Evolutionary conservation across 495 filamentous ascomycete genomes (phyloP).

Genomic region (Usnea hakonensis): DNA sequence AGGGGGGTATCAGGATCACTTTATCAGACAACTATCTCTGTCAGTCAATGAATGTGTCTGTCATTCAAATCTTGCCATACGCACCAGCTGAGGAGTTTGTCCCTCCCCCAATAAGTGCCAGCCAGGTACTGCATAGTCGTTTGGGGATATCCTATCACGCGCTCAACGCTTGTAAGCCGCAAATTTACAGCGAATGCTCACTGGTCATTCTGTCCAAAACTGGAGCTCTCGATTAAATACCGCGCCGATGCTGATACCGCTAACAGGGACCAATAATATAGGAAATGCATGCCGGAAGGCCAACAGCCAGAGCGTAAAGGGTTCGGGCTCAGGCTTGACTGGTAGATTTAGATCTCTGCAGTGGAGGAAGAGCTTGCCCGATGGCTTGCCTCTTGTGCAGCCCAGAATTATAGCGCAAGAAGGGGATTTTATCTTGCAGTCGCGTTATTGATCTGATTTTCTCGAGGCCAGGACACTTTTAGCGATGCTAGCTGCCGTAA

Average conservation of each 20-base stretch:
- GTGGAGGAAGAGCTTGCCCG: too few relatives aligned
- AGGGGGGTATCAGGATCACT: constrained; percentile 81
- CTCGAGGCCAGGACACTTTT: constrained; percentile 21
- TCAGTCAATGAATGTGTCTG: background rate
- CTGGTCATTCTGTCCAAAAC: constrained; percentile 68
- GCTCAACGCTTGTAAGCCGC: constrained; percentile 3
- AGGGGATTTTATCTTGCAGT: background rate
- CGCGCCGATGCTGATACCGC: constrained; percentile 52
- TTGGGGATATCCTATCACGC: constrained; percentile 46
- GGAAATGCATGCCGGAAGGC: constrained; percentile 32
- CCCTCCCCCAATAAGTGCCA: constrained; percentile 68
- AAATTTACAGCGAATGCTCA: constrained; percentile 29
- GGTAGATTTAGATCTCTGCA: too few relatives aligned
- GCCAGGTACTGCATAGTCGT: constrained; percentile 48
- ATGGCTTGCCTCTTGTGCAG: background rate
- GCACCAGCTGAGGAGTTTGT: constrained; percentile 48
- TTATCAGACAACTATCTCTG: constrained; percentile 68
- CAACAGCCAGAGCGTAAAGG: background rate
- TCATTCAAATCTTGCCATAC: background rate
- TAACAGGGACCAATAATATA: constrained; percentile 39
- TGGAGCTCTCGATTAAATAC: constrained; percentile 56
- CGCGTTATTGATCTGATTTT: constrained; percentile 7
- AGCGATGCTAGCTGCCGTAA: constrained; percentile 40
- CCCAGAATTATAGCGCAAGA: background rate
- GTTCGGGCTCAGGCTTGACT: background rate